Base-by-base conservation (phyloP, 768 basidiomycete species). In the Leucocoprinus sp. region DNA sequence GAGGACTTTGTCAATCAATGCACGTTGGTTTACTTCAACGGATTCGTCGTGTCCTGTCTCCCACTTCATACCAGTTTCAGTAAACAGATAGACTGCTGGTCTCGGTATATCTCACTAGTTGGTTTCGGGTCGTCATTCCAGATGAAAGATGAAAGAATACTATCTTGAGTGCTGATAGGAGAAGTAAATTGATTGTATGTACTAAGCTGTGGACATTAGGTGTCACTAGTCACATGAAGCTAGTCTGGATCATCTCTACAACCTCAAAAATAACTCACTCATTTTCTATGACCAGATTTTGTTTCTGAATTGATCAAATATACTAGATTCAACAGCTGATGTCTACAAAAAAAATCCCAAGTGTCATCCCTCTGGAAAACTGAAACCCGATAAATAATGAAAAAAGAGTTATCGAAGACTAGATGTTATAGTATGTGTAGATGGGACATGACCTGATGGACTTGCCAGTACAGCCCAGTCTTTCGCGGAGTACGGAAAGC, bases 1-100 rank as follows among this genome's bases (percentile, higher is more conserved):
- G 17, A 99, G 78, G 18, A 98, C 90, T 65, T 93, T 97, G 71
- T 96, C 93, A 43, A 97, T 95, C 47, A 96, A 69, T n/a, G 92
- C 93, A 15, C 93, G 78, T 60, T 95, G 93, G 62, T 95, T 95
- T 37, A 95, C 93, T 64, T 93, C 85, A 0, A 93, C 84, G 0
- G 82, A 76, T 56, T 88, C 86, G 55, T 88, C 86, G 52, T 80
- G 71, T 14, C 85, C 86, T 47, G 58, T 63, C 31, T 65, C 71
- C 74, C 73, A 76, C 74, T 76, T 47, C 18, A 19, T 9, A 29
- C 2, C 14, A 22, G 17, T 5, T 8, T 27, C 7, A 38, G 24
- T 40, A 5, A 8, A 15, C 24, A 2, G 14, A 26, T 24, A 21
- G 23, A 1, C 6, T 31, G 31, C 8, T 8, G 9, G 19, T 14